Evolutionary conservation across 139 green algal genomes (phyloP), one percentile per base, ranked within the genome.

Genomic region (Chlorella sorokiniana): DNA sequence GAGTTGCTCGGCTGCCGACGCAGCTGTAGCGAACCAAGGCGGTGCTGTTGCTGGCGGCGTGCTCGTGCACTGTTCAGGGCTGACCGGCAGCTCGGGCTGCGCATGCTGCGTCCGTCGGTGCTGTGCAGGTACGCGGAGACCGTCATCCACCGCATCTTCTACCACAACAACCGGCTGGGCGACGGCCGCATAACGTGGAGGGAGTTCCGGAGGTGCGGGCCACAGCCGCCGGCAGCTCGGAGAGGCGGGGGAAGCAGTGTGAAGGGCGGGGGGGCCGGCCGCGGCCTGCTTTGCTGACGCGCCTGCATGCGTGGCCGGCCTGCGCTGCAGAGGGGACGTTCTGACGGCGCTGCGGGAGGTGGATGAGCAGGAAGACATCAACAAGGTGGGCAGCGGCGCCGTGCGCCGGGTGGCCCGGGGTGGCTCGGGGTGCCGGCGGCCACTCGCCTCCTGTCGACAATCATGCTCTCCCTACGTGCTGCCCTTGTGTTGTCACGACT

Each of bases 91-190:
- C n/a, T n/a, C n/a, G n/a, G n/a, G n/a, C n/a, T n/a, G n/a, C n/a
- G n/a, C n/a, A n/a, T n/a, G n/a, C n/a, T n/a, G n/a, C n/a, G n/a
- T n/a, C n/a, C 4, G 65, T 40, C 5, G 18, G 61, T 61, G 3
- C 37, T 22, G 1, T 70, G 65, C 86, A 88, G 92, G 38, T 99
- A 99, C 83, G 91, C 94, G 6, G 96, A 99, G 88, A 99, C 97
- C 20, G 96, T 99, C 25, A 96, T 98, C 65, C 94, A 98, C 87
- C 88, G 97, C 54, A 99, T 99, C 59, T 98, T 99, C 84, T 99
- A 99, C 89, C 78, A 83, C 62, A 83, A 98, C 54, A 97, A 99
- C 86, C 89, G 89, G 51, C 91, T 81, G 8, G 91, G 94, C 73
- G 93, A 84, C 61, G 95, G 95, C 16, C 76, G 86, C 31, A 92